Evolutionary conservation across 805 yeast species (phyloP).

Genomic region (Wickerhamiella azymoides): DNA sequence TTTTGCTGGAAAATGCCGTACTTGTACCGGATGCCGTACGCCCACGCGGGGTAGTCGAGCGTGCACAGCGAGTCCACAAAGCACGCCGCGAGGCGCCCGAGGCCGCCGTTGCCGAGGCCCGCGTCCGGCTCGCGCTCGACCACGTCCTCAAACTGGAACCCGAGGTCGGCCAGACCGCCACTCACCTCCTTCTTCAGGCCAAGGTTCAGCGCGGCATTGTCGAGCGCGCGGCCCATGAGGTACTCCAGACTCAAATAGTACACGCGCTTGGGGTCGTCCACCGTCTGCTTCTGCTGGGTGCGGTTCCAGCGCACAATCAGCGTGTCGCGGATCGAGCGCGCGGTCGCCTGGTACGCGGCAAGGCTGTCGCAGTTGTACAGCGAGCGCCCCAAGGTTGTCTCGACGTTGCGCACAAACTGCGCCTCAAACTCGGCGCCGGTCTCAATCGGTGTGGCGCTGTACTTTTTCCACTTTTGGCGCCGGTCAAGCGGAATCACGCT

Average conservation of each 20-base stretch:
- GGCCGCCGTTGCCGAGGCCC: slow-evolving; percentile 88
- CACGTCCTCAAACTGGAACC: slow-evolving; percentile 77
- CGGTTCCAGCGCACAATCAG: slow-evolving; percentile 79
- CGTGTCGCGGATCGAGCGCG: slow-evolving; percentile 64
- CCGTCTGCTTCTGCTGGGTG: slow-evolving; percentile 81
- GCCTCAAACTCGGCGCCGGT: slow-evolving; percentile 47
- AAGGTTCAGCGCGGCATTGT: slow-evolving; percentile 79
- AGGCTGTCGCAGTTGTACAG: slow-evolving; percentile 82
- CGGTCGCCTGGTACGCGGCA: slow-evolving; percentile 87
- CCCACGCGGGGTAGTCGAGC: slow-evolving; percentile 88
- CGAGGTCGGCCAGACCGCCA: slow-evolving; percentile 52
- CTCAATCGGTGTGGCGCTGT: slow-evolving; percentile 38
- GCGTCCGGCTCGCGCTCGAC: slow-evolving; percentile 85
- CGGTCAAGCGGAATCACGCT: slow-evolving; percentile 67
- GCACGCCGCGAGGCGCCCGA: slow-evolving; percentile 90
- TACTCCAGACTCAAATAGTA: slow-evolving; percentile 81
- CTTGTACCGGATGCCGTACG: slow-evolving; percentile 84
- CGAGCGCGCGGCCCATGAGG: slow-evolving; percentile 89
- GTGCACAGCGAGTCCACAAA: slow-evolving; percentile 80
- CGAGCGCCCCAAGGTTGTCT: slow-evolving; percentile 80
- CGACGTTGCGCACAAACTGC: slow-evolving; percentile 71
- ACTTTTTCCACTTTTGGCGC: slow-evolving; percentile 64
- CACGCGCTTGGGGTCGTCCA: slow-evolving; percentile 70
- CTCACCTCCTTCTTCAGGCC: slow-evolving; percentile 47
- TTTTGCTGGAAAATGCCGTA: slow-evolving; percentile 87